Base-by-base conservation (phyloP, 257 asterid species). In the Plantago ovata region DNA sequence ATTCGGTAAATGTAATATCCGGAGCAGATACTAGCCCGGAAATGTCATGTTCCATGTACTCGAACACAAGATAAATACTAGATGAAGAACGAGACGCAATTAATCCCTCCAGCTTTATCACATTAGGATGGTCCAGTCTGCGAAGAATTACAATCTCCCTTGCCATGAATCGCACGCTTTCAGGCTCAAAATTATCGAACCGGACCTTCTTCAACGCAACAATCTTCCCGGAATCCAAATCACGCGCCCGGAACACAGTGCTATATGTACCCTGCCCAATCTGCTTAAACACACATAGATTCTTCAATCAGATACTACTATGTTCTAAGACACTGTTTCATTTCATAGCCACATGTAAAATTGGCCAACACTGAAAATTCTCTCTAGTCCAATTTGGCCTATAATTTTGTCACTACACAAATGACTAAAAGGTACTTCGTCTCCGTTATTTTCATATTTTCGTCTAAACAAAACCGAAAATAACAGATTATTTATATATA, bases 211-310 rank as follows among this genome's bases (percentile, higher is more conserved):
- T 91, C 47, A 91, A 40, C 18, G 98, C 96, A 60, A 87, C 89
- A 56, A 86, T 85, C 60, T 65, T 76, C 55, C 93, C 95, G 3
- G 84, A 73, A 57, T 85, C 94, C 15, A 91, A 74, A 53, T 91
- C 95, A 48, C 96, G 89, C 9, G 98, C 98, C 73, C 86, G 82
- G 66, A 91, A 91, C 22, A 91, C 96, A 23, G 94, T 81, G 80
- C 96, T 91, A 54, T 91, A 91, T 7, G 98, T 91, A 48, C 98
- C 98, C 77, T 87, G 96, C 10, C 98, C 98, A 72, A 92, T 87
- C 98, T 92, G 87, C 65, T 62, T 10, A 52, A 58, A 62, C 51
- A 39, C 39, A 60, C 52, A 15, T 50, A 1, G 38, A 55, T 2
- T 40, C 11, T n/a, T n/a, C 53, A 48, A 21, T 47, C 14, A 48